Evolutionary conservation across 495 filamentous ascomycete species (phyloP), one percentile per base, ranked within the genome.

Genomic region (Talaromyces stipitatus): DNA sequence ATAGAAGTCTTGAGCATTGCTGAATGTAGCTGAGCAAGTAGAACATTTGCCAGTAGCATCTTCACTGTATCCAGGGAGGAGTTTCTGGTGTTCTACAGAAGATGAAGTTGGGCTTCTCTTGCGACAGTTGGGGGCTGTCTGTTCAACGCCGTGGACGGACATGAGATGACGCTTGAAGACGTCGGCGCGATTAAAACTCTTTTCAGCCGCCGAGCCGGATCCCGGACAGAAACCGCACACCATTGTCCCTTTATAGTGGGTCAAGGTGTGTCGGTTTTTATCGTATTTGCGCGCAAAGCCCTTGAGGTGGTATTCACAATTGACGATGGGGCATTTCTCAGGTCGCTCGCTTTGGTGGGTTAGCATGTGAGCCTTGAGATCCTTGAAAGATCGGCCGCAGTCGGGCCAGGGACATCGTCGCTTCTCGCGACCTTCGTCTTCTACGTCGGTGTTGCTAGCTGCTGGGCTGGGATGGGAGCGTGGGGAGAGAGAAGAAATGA

Each of bases 201-300:
- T 99, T 70, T 97, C 94, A 2, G 88, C 89, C 1, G 91, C 81
- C 0, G 91, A 95, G 10, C 95, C 95, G 18, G 88, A 88, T 2
- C 92, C 91, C 2, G 94, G 90, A 60, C 94, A 99, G 71, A 99
- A 97, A 10, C 92, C 92, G 68, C 94, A 99, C 12, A 97, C 90
- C 95, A 99, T 97, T 5, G 91, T 97, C 4, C 95, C 95, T 70
- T 97, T 97, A 79, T 99, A 99, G 62, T 99, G 94, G 23, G 95
- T 99, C 61, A 99, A 68, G 0, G 92, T 96, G 66, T 99, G 94
- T n/a, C 94, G 78, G 69, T 97, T 97, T 75, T 97, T 97, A 71
- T 99, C 94, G 65, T 99, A 99, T 65, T 97, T 99, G 38, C 94
- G 78, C 4, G 94, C 92, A 64, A 99, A 99, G 1, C 94, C 94